Percentiles rank a stretch among this genome's conserved stretches.
Conservation (phyloP, 805 yeast species). For the Ogataea dorogensis region DNA sequence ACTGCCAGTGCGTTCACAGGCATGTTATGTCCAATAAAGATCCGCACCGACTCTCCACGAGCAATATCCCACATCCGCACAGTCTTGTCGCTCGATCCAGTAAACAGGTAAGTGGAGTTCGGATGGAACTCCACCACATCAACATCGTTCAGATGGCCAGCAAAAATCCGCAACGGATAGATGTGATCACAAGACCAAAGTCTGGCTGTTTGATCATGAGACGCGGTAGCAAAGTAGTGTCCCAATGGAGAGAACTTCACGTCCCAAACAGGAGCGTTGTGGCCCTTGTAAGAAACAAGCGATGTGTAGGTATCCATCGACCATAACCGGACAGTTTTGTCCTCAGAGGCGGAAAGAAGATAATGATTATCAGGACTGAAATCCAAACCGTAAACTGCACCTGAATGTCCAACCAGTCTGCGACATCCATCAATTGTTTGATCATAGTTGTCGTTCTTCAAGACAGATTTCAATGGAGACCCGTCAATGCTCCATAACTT, state of each 20-base stretch:
- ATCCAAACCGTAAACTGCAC: slow-evolving; percentile 86
- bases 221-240: slow-evolving; percentile 96
- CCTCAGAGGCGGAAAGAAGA: slow-evolving; percentile 82
- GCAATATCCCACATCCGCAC: slow-evolving; percentile 98
- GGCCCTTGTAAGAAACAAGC: slow-evolving; percentile 93
- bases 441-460: slow-evolving; percentile 54
- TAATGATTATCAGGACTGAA: slow-evolving; percentile 89
- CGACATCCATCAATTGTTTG: slow-evolving; percentile 36
- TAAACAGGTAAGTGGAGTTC: slow-evolving; percentile 88
- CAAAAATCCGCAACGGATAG: slow-evolving; percentile 91
- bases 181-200: slow-evolving; percentile 98
- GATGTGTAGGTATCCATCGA: slow-evolving; percentile 87
- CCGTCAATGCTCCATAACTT: slow-evolving; percentile 95
- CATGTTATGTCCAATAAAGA: slow-evolving; percentile 91
- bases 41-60: slow-evolving; percentile 84
- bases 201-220: slow-evolving; percentile 96
- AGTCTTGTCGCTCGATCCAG: slow-evolving; percentile 94
- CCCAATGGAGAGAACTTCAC: slow-evolving; percentile 93
- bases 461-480: slow-evolving; percentile 64
- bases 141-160: slow-evolving; percentile 96
- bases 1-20: slow-evolving; percentile 83
- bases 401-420: slow-evolving; percentile 85
- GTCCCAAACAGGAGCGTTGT: slow-evolving; percentile 96
- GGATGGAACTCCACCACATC: slow-evolving; percentile 96
- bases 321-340: slow-evolving; percentile 91